Base-by-base conservation (phyloP, 1,139 yeast species). In the Blastobotrys arbuscula region DNA sequence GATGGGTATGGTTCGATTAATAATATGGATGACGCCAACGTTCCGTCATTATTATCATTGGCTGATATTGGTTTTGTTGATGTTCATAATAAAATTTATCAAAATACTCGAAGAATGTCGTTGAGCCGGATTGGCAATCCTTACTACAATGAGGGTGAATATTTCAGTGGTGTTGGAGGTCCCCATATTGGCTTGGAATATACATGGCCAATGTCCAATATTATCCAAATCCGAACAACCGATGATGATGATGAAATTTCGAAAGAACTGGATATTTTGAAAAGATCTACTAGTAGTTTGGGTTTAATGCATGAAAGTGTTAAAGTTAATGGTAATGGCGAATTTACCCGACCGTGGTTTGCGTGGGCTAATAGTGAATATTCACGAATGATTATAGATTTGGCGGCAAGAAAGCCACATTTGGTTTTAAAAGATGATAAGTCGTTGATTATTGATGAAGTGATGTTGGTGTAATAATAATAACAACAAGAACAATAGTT, bases 331-430 rank as follows among this genome's bases (percentile, higher is more conserved):
- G 60, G 63, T 9, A 84, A 66, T 59, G 50, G 52, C 20, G 53
- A 61, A 4, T 70, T 55, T 56, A 84, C 95, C 0, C 70, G 95
- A 51, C 77, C 92, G 2, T 88, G 96, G 96, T 89, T 89, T 69
- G 85, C 96, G 2, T 88, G 96, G 96, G 86, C 95, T 58, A 89
- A 88, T 62, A 81, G 95, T 0, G 96, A 88, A 65, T 87, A 88
- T 67, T 96, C 92, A 12, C 85, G 84, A 64, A 84, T 95, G 0
- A 81, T 88, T 10, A 63, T 88, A 44, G 82, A 87, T 59, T 70
- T 88, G 56, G 92, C 95, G 0, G 69, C 75, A 50, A 69, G 84
- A 42, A 86, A 84, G 61, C 95, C 95, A 0, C 79, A 84, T 60
- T 68, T 87, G 57, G 75, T 87, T 15, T 82, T 84, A 61, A 38